phyloP scores from a whole-genome alignment of 2,329 filamentous ascomycete genomes.

The Nigrograna mackinnonii region DNA sequence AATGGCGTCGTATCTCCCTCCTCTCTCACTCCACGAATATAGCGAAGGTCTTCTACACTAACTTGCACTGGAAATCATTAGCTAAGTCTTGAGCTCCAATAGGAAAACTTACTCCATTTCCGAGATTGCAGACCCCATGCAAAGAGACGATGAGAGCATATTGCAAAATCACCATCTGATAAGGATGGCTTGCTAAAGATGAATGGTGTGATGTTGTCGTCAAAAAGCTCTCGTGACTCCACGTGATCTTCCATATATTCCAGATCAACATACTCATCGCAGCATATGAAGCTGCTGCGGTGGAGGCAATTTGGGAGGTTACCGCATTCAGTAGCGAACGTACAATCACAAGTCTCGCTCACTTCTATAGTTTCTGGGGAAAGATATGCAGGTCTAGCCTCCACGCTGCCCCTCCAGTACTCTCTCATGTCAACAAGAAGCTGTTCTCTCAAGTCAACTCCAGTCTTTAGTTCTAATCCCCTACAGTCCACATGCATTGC shows the following conservation, averaged over 20 bases:
- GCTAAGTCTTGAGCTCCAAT: neutral
- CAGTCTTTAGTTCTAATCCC: neutral
- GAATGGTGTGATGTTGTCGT: neutral
- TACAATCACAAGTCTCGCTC: constrained; percentile 1
- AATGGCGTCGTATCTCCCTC: neutral
- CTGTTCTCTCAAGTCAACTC: constrained; percentile 4
- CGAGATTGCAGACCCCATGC: neutral
- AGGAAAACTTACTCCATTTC: neutral
- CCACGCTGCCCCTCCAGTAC: neutral
- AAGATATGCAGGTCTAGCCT: neutral
- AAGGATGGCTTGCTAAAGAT: neutral
- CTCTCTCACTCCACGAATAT: neutral
- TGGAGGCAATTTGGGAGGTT: neutral
- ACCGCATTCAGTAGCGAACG: neutral
- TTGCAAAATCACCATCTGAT: neutral
- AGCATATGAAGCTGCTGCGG: neutral
- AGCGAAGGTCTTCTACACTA: neutral
- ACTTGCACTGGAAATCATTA: neutral
- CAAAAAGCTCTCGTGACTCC: neutral
- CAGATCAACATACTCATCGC: constrained; percentile 1
- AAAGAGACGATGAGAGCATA: constrained; percentile 1
- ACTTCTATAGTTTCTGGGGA: constrained; percentile 1
- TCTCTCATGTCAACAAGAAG: constrained; percentile 4
- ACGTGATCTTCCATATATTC: constrained; percentile 1
- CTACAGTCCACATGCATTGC: constrained; percentile 1